Percentiles rank a stretch among this genome's conserved stretches.
phyloP scores from a whole-genome alignment of 192 early-diverging fungal genomes.

The Spizellomyces sp. region DNA sequence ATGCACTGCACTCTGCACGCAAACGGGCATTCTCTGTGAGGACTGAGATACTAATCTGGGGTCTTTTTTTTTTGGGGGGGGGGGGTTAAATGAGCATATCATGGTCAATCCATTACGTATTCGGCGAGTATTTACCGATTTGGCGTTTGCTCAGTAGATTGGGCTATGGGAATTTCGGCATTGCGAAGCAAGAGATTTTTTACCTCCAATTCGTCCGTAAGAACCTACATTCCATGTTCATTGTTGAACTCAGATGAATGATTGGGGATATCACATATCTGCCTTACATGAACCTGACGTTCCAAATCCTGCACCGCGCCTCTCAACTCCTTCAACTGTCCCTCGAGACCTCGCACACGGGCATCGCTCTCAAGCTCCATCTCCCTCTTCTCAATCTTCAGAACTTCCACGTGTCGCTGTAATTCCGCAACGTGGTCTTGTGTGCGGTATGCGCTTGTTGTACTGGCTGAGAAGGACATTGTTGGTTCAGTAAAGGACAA shows the following conservation, averaged over 20 bases:
- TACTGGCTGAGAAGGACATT: constrained; percentile 1
- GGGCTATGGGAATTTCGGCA: too few species aligned
- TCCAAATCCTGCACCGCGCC: not conserved
- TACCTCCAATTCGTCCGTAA: too few species aligned
- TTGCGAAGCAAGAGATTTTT: too few species aligned
- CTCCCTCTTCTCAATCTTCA: not conserved
- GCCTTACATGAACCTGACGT: too few species aligned
- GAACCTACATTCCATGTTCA: too few species aligned
- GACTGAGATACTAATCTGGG: not conserved
- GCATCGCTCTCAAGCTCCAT: not conserved
- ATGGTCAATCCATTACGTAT: too few species aligned
- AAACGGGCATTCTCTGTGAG: not conserved
- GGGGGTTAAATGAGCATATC: too few species aligned
- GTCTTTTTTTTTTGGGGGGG: too few species aligned
- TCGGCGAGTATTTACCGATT: too few species aligned
- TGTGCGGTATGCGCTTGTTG: not conserved
- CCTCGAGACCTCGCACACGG: not conserved
- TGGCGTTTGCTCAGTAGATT: too few species aligned
- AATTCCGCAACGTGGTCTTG: not conserved
- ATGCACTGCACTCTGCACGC: not conserved
- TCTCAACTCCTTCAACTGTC: not conserved
- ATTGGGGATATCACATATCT: too few species aligned
- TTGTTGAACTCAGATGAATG: too few species aligned
- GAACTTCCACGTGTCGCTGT: not conserved
- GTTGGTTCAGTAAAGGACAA: not conserved